Conservation (phyloP, 2,329 filamentous ascomycete species). For the Fusarium sp. region DNA sequence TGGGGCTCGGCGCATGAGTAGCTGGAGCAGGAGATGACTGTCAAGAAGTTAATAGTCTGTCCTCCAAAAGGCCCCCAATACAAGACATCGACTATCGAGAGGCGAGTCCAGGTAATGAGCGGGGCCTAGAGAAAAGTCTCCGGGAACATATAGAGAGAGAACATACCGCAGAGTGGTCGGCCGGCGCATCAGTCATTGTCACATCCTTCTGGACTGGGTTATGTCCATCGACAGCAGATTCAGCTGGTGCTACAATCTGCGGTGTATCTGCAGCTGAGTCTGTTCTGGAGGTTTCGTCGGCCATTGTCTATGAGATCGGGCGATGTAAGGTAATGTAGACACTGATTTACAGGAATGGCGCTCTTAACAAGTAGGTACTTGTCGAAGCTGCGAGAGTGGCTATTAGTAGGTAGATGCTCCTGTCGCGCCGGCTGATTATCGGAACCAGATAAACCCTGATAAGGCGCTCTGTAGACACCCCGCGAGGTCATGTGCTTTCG, state of each 20-base stretch:
- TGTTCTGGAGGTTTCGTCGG: slow-evolving; percentile 41
- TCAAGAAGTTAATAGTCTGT: slow-evolving; percentile 14
- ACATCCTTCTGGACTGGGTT: slow-evolving; percentile 49
- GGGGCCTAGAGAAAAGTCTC: too few species aligned
- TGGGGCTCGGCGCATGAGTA: slow-evolving; percentile 52
- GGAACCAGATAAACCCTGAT: slow-evolving; percentile 7
- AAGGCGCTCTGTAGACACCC: background rate
- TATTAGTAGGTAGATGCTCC: background rate
- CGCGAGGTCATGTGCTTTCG: slow-evolving; percentile 52
- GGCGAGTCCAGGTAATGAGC: background rate
- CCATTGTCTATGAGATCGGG: slow-evolving; percentile 38
- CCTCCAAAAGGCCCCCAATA: background rate
- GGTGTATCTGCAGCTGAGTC: slow-evolving; percentile 33
- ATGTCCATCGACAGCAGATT: slow-evolving; percentile 34
- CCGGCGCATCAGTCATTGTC: slow-evolving; percentile 55
- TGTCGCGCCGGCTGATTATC: slow-evolving; percentile 41
- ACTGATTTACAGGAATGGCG: background rate
- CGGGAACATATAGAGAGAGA: background rate
- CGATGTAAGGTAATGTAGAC: background rate
- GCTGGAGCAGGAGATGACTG: slow-evolving; percentile 53
- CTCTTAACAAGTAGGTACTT: slow-evolving; percentile 9
- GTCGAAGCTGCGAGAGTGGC: background rate
- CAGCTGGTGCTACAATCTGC: slow-evolving; percentile 31
- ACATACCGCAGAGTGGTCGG: slow-evolving; percentile 53
- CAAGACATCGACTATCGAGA: background rate